Evolutionary conservation across 495 filamentous ascomycete genomes (phyloP), one percentile per base, ranked within the genome.

Genomic region (Staphylotrichum longicolle): DNA sequence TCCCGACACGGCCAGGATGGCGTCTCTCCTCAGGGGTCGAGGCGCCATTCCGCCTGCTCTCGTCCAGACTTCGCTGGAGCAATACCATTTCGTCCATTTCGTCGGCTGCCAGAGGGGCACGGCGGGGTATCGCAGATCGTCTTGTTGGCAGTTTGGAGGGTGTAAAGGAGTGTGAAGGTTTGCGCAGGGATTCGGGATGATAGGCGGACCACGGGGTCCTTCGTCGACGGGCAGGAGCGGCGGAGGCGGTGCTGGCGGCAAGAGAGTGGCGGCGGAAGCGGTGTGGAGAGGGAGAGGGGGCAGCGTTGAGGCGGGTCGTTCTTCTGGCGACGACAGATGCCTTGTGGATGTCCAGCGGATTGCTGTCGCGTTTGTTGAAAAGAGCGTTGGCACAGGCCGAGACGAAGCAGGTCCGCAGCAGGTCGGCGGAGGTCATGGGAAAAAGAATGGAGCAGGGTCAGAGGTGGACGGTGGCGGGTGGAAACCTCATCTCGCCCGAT

Each of bases 301-400:
- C 59, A 59, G 64, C n/a, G 56, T 39, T 45, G 55, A 33, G 44
- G 50, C 65, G 62, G 34, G 67, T 72, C 62, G 72, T 65, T 66
- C 63, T 65, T 67, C 66, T 67, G 69, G 71, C 72, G 68, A 72
- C 67, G 68, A 72, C 63, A 53, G 58, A 45, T 41, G 70, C 72
- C 68, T 70, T 74, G 69, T 70, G 57, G 44, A 68, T 34, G 63
- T 68, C 67, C 51, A 73, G 60, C 56, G 63, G 61, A 34, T 68
- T 66, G 49, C 63, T 69, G 62, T 75, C 71, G 57, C 70, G 63
- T 33, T 52, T 58, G 45, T 69, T 63, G 50, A 72, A 72, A 66
- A 74, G 74, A 73, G 72, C 52, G 71, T 68, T 67, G 58, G 70
- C 66, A 62, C 66, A 70, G 47, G 68, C 66, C 68, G 68, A 71